Percentiles rank a stretch among this genome's conserved stretches.
Conservation (phyloP, 495 filamentous ascomycete species). For the Cercophora sp. region DNA sequence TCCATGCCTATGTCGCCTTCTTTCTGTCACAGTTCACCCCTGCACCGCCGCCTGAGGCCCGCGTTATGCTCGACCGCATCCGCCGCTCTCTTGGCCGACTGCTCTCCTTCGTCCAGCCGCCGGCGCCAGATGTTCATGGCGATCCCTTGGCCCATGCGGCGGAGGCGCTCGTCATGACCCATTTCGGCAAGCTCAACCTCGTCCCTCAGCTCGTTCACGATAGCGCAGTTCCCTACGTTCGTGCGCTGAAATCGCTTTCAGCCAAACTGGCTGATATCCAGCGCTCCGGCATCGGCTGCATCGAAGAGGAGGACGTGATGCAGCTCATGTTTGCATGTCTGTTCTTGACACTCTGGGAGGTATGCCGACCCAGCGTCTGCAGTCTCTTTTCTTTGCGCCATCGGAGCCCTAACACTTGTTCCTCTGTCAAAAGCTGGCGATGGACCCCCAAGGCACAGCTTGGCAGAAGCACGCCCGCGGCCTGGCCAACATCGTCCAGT, state of each 20-base stretch:
- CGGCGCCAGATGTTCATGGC: not conserved
- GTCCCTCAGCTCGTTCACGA: not conserved
- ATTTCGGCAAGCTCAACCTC: slow-evolving; percentile 4
- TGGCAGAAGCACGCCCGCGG: slow-evolving; percentile 3
- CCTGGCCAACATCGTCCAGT: not conserved
- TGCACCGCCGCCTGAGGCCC: not conserved
- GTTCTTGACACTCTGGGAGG: slow-evolving; percentile 8
- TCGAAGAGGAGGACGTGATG: slow-evolving; percentile 1
- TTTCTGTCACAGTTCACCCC: slow-evolving; percentile 1
- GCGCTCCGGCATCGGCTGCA: not conserved
- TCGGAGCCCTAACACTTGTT: too few relatives aligned
- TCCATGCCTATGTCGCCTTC: not conserved
- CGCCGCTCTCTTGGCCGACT: not conserved
- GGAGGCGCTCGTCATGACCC: not conserved
- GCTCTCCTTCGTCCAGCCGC: not conserved
- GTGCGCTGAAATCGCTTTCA: not conserved
- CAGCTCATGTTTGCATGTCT: not conserved
- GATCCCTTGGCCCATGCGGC: not conserved
- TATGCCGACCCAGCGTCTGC: not conserved
- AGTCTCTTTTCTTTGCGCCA: not conserved
- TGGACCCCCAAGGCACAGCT: not conserved
- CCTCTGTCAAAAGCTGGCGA: slow-evolving; percentile 2
- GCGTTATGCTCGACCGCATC: not conserved
- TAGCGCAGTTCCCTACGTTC: not conserved
- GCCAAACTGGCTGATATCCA: not conserved